Evolutionary conservation across 768 basidiomycete species (phyloP).

Genomic region (Lactarius pseudohatsudake): DNA sequence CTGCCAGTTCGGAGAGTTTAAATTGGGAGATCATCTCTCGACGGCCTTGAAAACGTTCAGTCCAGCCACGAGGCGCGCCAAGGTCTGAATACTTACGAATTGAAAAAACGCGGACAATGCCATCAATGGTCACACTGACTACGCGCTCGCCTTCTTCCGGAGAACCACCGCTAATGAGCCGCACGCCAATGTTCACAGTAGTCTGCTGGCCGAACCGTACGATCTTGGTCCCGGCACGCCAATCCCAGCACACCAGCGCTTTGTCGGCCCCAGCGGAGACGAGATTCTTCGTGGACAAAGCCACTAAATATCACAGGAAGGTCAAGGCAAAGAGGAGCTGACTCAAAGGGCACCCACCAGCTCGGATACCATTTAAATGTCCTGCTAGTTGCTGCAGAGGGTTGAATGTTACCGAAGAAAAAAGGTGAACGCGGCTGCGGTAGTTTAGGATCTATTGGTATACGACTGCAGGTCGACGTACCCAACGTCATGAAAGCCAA

Average conservation of each 20-base stretch:
- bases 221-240: conserved; percentile 85
- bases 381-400: conserved; percentile 82
- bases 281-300: conserved; percentile 79
- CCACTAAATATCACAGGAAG: conserved; percentile 44
- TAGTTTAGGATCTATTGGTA: conserved; percentile 8
- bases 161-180: conserved; percentile 60
- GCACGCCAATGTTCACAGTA: conserved; percentile 87
- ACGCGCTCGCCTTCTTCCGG: conserved; percentile 70
- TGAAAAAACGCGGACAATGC: conserved; percentile 86
- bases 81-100: conserved; percentile 58
- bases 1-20: conserved; percentile 77
- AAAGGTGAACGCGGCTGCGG: conserved; percentile 79
- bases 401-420: conserved; percentile 80
- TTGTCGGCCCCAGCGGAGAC: conserved; percentile 82
- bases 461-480: conserved; percentile 36
- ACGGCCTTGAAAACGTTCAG: conserved; percentile 41
- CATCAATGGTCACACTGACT: conserved; percentile 91
- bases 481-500: conserved; percentile 93
- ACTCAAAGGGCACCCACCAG: conserved; percentile 33
- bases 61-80: not conserved
- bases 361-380: conserved; percentile 87
- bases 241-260: conserved; percentile 84
- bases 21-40: conserved; percentile 93
- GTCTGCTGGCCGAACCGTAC: conserved; percentile 92
- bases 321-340: not conserved